Evolutionary conservation across 495 filamentous ascomycete species (phyloP).

Genomic region (Coniosporium apollinis): DNA sequence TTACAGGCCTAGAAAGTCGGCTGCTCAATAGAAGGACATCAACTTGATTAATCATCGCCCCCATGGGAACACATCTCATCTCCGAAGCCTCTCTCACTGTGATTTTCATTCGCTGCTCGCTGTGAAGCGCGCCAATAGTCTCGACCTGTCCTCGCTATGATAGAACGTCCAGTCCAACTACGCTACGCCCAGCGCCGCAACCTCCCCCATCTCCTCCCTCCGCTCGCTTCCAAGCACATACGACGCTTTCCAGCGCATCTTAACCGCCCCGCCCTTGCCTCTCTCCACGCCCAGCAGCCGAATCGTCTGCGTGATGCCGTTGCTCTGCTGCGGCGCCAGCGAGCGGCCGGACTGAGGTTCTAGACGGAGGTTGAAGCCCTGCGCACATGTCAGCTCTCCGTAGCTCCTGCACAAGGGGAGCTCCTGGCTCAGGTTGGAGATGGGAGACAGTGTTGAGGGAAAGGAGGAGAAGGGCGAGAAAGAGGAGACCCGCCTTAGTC

Average conservation of each 20-base stretch:
- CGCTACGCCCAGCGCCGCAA: conserved; percentile 64
- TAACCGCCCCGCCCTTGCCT: conserved; percentile 59
- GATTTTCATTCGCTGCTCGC: too few species aligned
- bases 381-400: too few species aligned
- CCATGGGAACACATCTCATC: too few species aligned
- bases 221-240: conserved; percentile 51
- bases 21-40: too few species aligned
- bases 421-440: too few species aligned
- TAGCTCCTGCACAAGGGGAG: too few species aligned
- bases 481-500: conserved; percentile 50
- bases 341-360: conserved; percentile 67
- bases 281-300: conserved; percentile 51
- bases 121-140: too few species aligned
- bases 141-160: too few species aligned
- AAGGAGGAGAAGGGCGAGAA: neutral
- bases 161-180: too few species aligned
- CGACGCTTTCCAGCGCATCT: conserved; percentile 73
- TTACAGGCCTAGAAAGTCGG: too few species aligned
- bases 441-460: neutral
- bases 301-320: conserved; percentile 73
- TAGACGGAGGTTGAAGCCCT: conserved; percentile 69
- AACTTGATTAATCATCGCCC: too few species aligned
- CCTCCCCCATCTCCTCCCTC: conserved; percentile 74
- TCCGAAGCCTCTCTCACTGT: too few species aligned
- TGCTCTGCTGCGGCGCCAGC: conserved; percentile 52